Evolutionary conservation across 352 stramenopile genomes (phyloP), one percentile per base, ranked within the genome.

Genomic region (Pythium plurisporium): DNA sequence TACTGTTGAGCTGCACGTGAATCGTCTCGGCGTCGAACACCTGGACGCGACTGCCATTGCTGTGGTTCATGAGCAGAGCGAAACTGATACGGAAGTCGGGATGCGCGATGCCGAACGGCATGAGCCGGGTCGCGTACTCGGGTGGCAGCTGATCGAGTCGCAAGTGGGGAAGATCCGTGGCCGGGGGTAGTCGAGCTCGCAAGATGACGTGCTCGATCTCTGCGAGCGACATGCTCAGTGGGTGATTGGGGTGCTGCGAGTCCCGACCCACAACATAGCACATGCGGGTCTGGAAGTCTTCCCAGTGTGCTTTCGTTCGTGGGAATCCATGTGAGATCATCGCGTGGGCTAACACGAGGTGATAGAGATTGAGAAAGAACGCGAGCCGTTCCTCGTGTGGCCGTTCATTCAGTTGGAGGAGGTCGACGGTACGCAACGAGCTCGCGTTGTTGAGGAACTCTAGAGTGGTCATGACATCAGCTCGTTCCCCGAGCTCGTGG

Each of bases 281-380:
- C 59, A 86, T 82, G 23, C 65, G 74, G 5, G 63, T 74, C 15
- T 83, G 53, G 49, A 93, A 91, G 14, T 59, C 51, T 23, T 57
- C 65, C 78, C 79, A 93, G 14, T 89, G 73, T 11, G 65, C 60
- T 57, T 82, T 81, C 38, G 67, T 64, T 7, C 79, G 72, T 4
- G 78, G 76, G 41, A 82, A 87, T 2, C 79, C 79, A 52, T 86
- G 69, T 3, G 75, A 66, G 43, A 90, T 85, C 73, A 89, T 87
- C 11, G 80, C 82, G 49, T 94, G 84, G 5, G 80, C 79, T 3
- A 90, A 57, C n/a, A 94, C 60, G 1, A 71, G 68, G 44, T 92
- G 80, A 41, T 89, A 91, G 49, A 94, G 38, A 53, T 94, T 94
- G 44, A 94, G 62, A 41, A 86, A 92, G 41, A 94, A 91, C 8